phyloP scores from a whole-genome alignment of 2,329 filamentous ascomycete genomes.

The Colletotrichum nymphaeae region DNA sequence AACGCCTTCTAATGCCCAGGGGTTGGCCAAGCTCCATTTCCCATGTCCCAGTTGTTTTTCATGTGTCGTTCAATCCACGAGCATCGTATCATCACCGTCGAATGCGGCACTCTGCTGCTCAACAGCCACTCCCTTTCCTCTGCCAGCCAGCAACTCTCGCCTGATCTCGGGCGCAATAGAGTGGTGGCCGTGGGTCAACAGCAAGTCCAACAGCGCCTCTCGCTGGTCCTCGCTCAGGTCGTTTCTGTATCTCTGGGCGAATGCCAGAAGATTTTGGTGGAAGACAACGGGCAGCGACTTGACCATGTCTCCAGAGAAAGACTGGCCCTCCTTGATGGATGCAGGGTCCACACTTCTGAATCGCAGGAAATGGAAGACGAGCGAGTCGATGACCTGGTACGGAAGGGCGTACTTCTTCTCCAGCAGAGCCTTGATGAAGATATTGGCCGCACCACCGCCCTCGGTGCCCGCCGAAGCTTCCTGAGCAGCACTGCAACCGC shows the following conservation, averaged over 20 bases:
- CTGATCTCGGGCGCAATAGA: constrained; percentile 92
- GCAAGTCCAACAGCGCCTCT: constrained; percentile 88
- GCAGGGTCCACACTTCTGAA: constrained; percentile 79
- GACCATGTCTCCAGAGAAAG: constrained; percentile 59
- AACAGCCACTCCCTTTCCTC: constrained; percentile 81
- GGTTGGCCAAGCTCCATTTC: constrained; percentile 32
- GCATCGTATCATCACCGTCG: constrained; percentile 93
- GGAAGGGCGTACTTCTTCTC: constrained; percentile 98
- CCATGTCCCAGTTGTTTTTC: constrained; percentile 22
- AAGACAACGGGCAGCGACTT: constrained; percentile 89
- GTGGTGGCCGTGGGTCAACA: constrained; percentile 86
- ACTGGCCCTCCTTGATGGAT: constrained; percentile 60
- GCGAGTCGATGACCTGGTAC: constrained; percentile 91
- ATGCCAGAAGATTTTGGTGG: constrained; percentile 93
- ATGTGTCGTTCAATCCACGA: constrained; percentile 64
- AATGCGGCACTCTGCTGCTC: constrained; percentile 66
- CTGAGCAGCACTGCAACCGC: constrained; percentile 71
- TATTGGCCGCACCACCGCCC: constrained; percentile 90
- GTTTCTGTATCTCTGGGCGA: constrained; percentile 94
- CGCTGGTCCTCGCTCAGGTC: constrained; percentile 96
- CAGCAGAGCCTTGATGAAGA: constrained; percentile 91
- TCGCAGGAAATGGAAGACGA: constrained; percentile 96
- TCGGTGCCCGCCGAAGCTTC: constrained; percentile 87
- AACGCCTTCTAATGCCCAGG: constrained; percentile 35
- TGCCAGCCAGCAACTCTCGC: constrained; percentile 86